Evolutionary conservation across 202 grass and related monocot species (phyloP).

Genomic region (Setaria viridis): DNA sequence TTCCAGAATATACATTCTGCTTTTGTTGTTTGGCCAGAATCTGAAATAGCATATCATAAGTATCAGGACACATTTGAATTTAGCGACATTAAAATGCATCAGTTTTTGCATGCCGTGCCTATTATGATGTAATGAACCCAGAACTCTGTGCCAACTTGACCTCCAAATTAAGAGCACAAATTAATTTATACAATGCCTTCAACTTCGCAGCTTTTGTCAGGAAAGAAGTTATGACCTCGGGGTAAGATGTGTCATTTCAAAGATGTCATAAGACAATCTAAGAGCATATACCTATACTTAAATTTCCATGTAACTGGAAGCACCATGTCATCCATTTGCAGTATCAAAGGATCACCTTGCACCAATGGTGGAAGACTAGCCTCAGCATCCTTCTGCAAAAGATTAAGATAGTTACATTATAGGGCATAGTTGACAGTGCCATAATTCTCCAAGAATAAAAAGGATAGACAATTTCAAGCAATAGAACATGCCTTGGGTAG

Average conservation of each 20-base stretch:
- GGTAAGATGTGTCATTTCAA: constrained; percentile 9
- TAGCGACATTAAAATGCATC: neutral
- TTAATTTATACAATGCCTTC: neutral
- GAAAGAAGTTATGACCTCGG: constrained; percentile 21
- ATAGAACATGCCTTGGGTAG: constrained; percentile 78
- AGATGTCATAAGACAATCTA: neutral
- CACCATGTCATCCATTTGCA: constrained; percentile 83
- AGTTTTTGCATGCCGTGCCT: constrained; percentile 13
- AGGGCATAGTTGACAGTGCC: constrained; percentile 28
- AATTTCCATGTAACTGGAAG: constrained; percentile 86
- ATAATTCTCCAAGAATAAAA: constrained; percentile 8
- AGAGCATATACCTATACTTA: constrained; percentile 83
- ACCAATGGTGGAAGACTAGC: constrained; percentile 77
- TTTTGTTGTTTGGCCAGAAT: constrained; percentile 98
- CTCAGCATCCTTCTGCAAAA: constrained; percentile 88
- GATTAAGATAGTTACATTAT: neutral
- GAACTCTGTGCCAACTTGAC: constrained; percentile 3
- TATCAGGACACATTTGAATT: constrained; percentile 23
- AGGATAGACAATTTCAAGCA: constrained; percentile 5
- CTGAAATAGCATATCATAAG: constrained; percentile 50
- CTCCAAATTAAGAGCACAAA: constrained; percentile 17
- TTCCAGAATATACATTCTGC: constrained; percentile 98
- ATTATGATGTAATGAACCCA: constrained; percentile 10
- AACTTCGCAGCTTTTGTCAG: constrained; percentile 25
- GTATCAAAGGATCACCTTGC: constrained; percentile 73